Base-by-base conservation (phyloP, 257 asterid genomes). In the Marsdenia floribunda region DNA sequence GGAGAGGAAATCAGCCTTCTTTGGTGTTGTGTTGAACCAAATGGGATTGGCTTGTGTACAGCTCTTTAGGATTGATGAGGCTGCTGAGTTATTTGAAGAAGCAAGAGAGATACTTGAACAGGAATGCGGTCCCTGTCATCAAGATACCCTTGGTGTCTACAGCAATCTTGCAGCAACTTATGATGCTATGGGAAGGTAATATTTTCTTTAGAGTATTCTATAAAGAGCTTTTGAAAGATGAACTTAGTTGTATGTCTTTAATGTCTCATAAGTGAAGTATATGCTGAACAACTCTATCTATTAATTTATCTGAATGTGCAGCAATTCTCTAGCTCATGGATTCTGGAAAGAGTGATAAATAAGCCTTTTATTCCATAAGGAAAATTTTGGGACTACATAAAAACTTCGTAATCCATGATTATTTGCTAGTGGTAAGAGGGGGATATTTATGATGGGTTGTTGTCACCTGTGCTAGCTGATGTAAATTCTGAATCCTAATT, bases 181-280 rank as follows among this genome's bases (percentile, higher is more conserved):
- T 79, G 99, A 95, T 81, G 99, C 97, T 42, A 82, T 92, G 90
- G 99, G 99, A 85, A 95, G 99, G 99, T 95, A 95, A 88, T 72
- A 40, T 70, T 42, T 35, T 57, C 15, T 60, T 75, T 53, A 61
- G n/a, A 13, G 42, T 26, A 59, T 0, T 70, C 42, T 26, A 29
- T 29, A 49, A 29, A 24, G 52, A 29, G 47, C 22, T 67, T 72
- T 40, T 69, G 58, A 52, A 52, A 19, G 29, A 35, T 54, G 37
- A 37, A 38, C 42, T 26, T 21, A 37, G 15, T 35, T 18, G 0
- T 54, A 42, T 38, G 46, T 22, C 5, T 38, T 42, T 38, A 35
- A 44, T 21, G 57, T n/a, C 54, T 6, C 38, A 37, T 38, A 14
- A 60, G 47, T 16, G 8, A 15, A 24, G 33, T 38, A 6, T 38